These are phyloP conservation scores for Saturnispora quitensis DNA, from an alignment of 805 yeast species.

Conservation along the genomic window DNA sequence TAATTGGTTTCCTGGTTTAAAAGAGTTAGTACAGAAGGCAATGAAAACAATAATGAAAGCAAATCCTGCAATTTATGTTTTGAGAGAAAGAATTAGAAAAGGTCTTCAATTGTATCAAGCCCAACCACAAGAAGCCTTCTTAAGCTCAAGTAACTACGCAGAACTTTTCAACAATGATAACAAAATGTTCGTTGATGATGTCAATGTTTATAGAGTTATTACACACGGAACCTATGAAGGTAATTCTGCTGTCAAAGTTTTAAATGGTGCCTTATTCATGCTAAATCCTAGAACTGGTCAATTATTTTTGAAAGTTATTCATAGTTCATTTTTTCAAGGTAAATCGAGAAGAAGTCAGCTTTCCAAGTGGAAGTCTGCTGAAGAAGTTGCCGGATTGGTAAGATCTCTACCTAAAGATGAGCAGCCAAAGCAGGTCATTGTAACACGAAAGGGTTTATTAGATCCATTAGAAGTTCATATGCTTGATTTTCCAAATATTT, in stretches of 20 bases:
- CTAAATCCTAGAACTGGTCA: constrained; percentile 90
- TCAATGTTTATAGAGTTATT: constrained; percentile 87
- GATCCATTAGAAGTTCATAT: constrained; percentile 96
- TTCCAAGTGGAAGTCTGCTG: constrained; percentile 98
- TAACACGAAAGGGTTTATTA: constrained; percentile 79
- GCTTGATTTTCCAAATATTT: constrained; percentile 90
- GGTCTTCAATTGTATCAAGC: constrained; percentile 90
- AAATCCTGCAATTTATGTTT: constrained; percentile 84
- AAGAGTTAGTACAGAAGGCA: constrained; percentile 81
- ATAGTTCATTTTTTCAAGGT: constrained; percentile 94
- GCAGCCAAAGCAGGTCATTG: constrained; percentile 88
- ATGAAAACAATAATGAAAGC: constrained; percentile 91
- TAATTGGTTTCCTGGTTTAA: constrained; percentile 94
- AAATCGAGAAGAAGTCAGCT: constrained; percentile 88
- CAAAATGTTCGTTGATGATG: constrained; percentile 85
- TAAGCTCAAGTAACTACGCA: constrained; percentile 82
- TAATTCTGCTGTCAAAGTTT: constrained; percentile 81
- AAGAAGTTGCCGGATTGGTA: constrained; percentile 86
- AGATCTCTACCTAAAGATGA: constrained; percentile 87
- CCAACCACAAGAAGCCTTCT: constrained; percentile 84
- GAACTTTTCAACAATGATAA: constrained; percentile 80
- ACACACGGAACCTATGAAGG: constrained; percentile 91
- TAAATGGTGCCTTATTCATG: constrained; percentile 88
- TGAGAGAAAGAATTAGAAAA: constrained; percentile 88
- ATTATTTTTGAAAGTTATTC: constrained; percentile 78